Evolutionary conservation across 306 rosid species (phyloP), one percentile per base, ranked within the genome.

Genomic region (Hippophae tibetana): DNA sequence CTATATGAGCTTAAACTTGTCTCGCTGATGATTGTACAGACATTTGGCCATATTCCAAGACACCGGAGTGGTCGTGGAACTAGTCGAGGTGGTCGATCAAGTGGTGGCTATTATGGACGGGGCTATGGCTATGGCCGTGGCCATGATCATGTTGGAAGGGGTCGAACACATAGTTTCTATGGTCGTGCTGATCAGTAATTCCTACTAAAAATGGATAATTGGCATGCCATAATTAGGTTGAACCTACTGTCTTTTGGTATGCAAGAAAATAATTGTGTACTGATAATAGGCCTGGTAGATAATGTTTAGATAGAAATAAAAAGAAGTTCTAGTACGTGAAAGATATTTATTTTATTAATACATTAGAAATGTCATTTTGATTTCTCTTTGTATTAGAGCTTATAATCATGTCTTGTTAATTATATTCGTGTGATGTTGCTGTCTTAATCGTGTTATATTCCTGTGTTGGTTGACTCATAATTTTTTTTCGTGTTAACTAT

Each of bases 11-110:
- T 18, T 18, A 23, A 23, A 18, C 6, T 27, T 10, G 26, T 27
- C 81, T 80, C 41, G 79, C 77, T 31, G 68, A 72, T 82, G 53
- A 48, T 55, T 66, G 42, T 70, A 73, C 83, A 90, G 97, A 90
- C 97, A 5, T 90, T 90, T 64, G 97, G 97, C 44, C 79, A 82
- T 46, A 83, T 80, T 62, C 49, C 63, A 56, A 90, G 95, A 74
- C 64, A 84, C 60, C 83, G 81, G 41, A 90, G 97, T 52, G 87
- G 97, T 42, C 82, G 82, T 42, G 84, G 86, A 12, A 78, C 69
- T 52, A 73, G 82, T 9, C 89, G 87, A 47, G 89, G 84, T 18
- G 73, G 80, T 51, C 76, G 82, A 31, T 47, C 58, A 58, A 81
- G 38, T 31, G 38, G 81, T 54, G 73, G 74, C 59, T 82, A 74